Evolutionary conservation across 1,284 basidiomycete genomes (phyloP).

Genomic region (Papiliotrema laurentii): DNA sequence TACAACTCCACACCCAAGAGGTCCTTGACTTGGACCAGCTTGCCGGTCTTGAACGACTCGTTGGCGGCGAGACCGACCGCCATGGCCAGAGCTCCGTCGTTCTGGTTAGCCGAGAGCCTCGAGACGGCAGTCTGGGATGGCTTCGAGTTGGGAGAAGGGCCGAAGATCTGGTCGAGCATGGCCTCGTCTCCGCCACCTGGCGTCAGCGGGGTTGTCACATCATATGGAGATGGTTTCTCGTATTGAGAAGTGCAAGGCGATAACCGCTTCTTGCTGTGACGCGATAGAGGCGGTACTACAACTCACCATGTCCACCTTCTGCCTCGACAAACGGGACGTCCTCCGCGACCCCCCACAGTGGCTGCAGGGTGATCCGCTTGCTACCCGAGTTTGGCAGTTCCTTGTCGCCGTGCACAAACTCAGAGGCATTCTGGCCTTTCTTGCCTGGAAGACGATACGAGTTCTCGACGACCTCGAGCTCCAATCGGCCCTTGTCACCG

Average conservation of each 20-base stretch:
- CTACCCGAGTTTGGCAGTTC: constrained; percentile 53
- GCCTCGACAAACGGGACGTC: constrained; percentile 51
- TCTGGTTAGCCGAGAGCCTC: constrained; percentile 53
- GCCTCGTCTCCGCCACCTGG: constrained; percentile 52
- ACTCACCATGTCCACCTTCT: constrained; percentile 52
- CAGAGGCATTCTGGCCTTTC: constrained; percentile 10
- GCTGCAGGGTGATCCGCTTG: constrained; percentile 52
- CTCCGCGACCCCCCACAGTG: constrained; percentile 52
- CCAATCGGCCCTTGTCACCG: constrained; percentile 55
- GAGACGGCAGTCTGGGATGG: constrained; percentile 51
- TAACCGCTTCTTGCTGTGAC: too few relatives aligned
- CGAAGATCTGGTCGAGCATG: constrained; percentile 56
- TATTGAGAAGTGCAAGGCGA: too few relatives aligned
- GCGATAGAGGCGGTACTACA: not conserved
- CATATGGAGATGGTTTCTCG: too few relatives aligned
- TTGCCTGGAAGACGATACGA: constrained; percentile 22
- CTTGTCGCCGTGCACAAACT: constrained; percentile 47
- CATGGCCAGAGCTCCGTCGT: constrained; percentile 55
- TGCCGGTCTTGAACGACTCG: constrained; percentile 54
- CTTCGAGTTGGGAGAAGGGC: constrained; percentile 49
- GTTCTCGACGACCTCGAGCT: constrained; percentile 56
- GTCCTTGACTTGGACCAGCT: constrained; percentile 49
- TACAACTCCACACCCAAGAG: constrained; percentile 29
- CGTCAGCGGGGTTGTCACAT: constrained; percentile 2
- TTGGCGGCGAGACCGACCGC: constrained; percentile 56